phyloP scores from a whole-genome alignment of 805 yeast genomes.

The Ogataea paraovalis region DNA sequence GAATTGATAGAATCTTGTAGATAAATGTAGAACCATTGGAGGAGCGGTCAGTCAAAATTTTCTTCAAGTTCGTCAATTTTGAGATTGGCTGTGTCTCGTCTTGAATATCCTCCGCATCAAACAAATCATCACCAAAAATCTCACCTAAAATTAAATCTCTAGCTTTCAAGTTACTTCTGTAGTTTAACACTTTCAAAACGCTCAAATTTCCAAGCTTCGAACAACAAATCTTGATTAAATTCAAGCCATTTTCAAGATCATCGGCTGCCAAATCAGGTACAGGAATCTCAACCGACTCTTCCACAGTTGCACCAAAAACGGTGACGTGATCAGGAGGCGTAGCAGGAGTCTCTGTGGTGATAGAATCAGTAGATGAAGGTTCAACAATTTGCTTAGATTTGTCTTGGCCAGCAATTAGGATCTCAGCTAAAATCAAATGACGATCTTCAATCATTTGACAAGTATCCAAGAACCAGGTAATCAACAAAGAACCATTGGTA shows the following conservation, averaged over 20 bases:
- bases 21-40: constrained; percentile 73
- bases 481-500: constrained; percentile 80
- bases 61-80: constrained; percentile 29
- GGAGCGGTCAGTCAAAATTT: constrained; percentile 57
- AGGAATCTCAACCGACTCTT: neutral
- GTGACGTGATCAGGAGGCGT: neutral
- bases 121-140: constrained; percentile 52
- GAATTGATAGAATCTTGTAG: constrained; percentile 73
- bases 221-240: constrained; percentile 25
- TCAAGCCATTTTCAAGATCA: constrained; percentile 1
- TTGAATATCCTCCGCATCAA: constrained; percentile 13
- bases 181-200: constrained; percentile 70
- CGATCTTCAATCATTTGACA: constrained; percentile 57
- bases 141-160: constrained; percentile 58
- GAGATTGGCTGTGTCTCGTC: constrained; percentile 20
- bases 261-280: neutral
- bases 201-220: constrained; percentile 78
- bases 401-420: constrained; percentile 18
- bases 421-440: constrained; percentile 47
- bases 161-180: constrained; percentile 60
- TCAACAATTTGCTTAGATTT: neutral
- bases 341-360: neutral
- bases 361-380: neutral
- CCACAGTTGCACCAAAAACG: neutral
- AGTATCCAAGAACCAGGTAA: constrained; percentile 94